These are phyloP conservation scores for Ricinus communis DNA, from an alignment of 345 rosid genomes.

Conservation along the genomic window DNA sequence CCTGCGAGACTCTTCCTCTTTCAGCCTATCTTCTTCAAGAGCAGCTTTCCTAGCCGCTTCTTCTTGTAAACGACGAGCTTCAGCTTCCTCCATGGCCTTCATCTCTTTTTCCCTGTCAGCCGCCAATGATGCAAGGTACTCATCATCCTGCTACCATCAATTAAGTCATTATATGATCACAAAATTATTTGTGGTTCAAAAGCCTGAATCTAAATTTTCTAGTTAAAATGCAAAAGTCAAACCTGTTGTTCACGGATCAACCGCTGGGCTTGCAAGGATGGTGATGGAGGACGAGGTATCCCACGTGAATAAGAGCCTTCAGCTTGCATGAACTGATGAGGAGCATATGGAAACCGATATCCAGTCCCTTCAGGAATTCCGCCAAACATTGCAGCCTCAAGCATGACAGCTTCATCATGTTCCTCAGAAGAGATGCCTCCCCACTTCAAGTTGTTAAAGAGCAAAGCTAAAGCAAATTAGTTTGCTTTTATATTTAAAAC, in stretches of 20 bases:
- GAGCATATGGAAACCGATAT: constrained; percentile 57
- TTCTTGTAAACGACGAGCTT: constrained; percentile 68
- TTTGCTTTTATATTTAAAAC: constrained; percentile 2
- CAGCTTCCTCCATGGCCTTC: constrained; percentile 81
- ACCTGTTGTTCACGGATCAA: constrained; percentile 99
- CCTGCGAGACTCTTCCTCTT: constrained; percentile 72
- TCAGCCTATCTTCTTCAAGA: constrained; percentile 65
- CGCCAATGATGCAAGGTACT: constrained; percentile 88
- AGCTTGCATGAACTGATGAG: constrained; percentile 57
- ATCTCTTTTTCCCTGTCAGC: constrained; percentile 95
- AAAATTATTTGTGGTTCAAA: background rate
- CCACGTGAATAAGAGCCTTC: constrained; percentile 50
- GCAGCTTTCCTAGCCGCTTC: constrained; percentile 78
- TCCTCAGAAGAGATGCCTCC: constrained; percentile 98
- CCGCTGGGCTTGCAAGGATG: constrained; percentile 92
- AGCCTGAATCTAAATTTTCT: background rate
- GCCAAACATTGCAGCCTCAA: constrained; percentile 99
- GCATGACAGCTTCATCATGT: constrained; percentile 99
- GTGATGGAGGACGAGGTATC: constrained; percentile 79
- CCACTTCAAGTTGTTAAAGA: constrained; percentile 56
- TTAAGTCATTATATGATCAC: background rate
- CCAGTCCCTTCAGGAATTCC: constrained; percentile 85
- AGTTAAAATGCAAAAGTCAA: constrained; percentile 8
- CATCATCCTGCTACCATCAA: constrained; percentile 74
- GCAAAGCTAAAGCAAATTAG: constrained; percentile 16